Evolutionary conservation across 2,329 filamentous ascomycete species (phyloP).

Genomic region (Endocalyx cinctus): DNA sequence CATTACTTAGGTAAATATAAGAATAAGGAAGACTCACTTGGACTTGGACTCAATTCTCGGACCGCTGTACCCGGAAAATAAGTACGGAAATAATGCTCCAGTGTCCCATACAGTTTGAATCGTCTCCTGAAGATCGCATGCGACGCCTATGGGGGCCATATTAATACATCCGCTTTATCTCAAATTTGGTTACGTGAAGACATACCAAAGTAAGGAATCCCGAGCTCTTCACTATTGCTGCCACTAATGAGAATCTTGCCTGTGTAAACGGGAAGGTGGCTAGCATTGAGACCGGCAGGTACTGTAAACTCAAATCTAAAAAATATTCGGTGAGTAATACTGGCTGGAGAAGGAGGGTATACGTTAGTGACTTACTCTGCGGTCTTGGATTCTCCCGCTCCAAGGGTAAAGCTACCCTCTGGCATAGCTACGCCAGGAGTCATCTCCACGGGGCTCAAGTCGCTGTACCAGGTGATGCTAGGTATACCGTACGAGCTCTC

Average conservation of each 20-base stretch:
- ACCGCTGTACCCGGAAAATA: constrained; percentile 9
- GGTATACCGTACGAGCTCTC: constrained; percentile 8
- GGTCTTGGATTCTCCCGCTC: constrained; percentile 11
- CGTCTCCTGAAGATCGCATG: constrained; percentile 10
- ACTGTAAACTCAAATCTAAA: constrained; percentile 13
- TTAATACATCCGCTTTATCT: background rate
- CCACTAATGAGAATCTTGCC: constrained; percentile 29
- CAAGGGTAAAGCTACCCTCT: constrained; percentile 8
- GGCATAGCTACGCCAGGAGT: constrained; percentile 11
- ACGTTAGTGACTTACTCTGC: constrained; percentile 15
- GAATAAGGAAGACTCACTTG: constrained; percentile 7
- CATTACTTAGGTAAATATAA: background rate
- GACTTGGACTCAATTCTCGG: constrained; percentile 10
- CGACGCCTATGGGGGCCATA: constrained; percentile 11
- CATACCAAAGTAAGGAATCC: constrained; percentile 28
- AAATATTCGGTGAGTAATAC: background rate
- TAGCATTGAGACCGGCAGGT: constrained; percentile 21
- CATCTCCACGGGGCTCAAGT: constrained; percentile 12
- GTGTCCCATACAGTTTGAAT: constrained; percentile 15
- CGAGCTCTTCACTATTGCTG: constrained; percentile 28
- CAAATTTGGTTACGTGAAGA: background rate
- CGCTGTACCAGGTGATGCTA: constrained; percentile 9
- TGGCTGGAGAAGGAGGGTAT: background rate
- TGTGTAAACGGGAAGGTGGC: constrained; percentile 28
- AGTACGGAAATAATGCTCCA: constrained; percentile 8